These are phyloP conservation scores for Microbotryum intermedium DNA, from an alignment of 1,284 basidiomycete species.

Conservation along the genomic window DNA sequence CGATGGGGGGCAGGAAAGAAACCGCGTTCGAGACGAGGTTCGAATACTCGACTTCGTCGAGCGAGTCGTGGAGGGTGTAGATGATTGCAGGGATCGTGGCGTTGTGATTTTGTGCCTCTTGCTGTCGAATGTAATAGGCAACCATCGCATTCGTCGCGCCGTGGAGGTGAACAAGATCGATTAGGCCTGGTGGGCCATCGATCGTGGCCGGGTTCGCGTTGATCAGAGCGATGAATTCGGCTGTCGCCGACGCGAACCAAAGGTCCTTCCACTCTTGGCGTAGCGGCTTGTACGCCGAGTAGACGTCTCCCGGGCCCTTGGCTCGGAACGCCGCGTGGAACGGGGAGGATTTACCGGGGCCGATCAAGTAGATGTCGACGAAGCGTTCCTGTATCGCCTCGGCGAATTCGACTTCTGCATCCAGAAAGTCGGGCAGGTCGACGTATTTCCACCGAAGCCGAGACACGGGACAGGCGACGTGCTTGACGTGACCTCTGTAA, in stretches of 20 bases:
- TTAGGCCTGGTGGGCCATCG: neutral
- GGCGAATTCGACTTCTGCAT: neutral
- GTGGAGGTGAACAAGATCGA: constrained; percentile 24
- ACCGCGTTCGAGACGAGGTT: constrained; percentile 15
- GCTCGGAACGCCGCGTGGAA: constrained; percentile 19
- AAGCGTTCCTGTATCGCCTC: neutral
- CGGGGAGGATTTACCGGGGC: constrained; percentile 4
- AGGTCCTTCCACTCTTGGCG: constrained; percentile 26
- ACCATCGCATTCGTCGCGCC: constrained; percentile 27
- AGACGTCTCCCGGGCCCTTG: constrained; percentile 19
- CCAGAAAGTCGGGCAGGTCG: constrained; percentile 4
- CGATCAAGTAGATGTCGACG: constrained; percentile 19
- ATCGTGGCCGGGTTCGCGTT: neutral
- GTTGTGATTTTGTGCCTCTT: neutral
- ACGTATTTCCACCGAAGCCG: constrained; percentile 13
- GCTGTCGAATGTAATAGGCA: constrained; percentile 10
- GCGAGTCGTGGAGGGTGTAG: constrained; percentile 24
- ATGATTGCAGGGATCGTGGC: constrained; percentile 11
- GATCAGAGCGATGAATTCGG: constrained; percentile 10
- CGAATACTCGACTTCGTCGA: constrained; percentile 25
- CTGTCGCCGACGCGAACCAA: constrained; percentile 13
- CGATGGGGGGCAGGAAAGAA: constrained; percentile 5
- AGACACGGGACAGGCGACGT: constrained; percentile 8
- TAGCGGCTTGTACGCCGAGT: constrained; percentile 24
- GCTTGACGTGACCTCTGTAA: neutral